A percentile compares a stretch with the other conserved stretches of the same genome.
These are phyloP conservation scores for Gleditsia sinensis DNA, from an alignment of 306 rosid genomes.

Conservation along the genomic window DNA sequence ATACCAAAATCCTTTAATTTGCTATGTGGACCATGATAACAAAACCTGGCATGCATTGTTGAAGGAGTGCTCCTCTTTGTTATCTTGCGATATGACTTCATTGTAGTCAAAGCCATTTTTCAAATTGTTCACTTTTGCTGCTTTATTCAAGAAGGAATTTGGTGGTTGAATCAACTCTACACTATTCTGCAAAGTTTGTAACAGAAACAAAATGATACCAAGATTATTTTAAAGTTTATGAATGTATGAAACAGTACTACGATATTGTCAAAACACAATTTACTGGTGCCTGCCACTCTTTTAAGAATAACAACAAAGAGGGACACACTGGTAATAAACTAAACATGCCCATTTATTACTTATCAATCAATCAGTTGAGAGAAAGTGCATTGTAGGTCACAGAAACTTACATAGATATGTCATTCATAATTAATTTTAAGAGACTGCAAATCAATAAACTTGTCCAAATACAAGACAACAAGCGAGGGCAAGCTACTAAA, in stretches of 20 bases:
- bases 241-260: neutral
- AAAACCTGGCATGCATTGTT: neutral
- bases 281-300: slow-evolving; percentile 17
- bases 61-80: neutral
- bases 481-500: neutral
- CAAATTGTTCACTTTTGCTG: slow-evolving; percentile 31
- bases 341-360: slow-evolving; percentile 8
- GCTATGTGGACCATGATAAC: neutral
- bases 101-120: slow-evolving; percentile 9
- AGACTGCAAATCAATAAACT: slow-evolving; percentile 11
- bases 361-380: slow-evolving; percentile 9
- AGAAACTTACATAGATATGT: slow-evolving; percentile 2
- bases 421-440: slow-evolving; percentile 15
- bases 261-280: slow-evolving; percentile 20
- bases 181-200: slow-evolving; percentile 36
- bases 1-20: neutral
- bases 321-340: neutral
- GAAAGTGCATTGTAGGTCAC: neutral
- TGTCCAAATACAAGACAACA: neutral
- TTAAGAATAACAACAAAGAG: slow-evolving; percentile 20
- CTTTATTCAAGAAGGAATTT: slow-evolving; percentile 38
- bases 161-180: slow-evolving; percentile 45
- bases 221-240: slow-evolving; percentile 15
- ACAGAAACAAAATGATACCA: neutral
- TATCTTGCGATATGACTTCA: neutral